Conservation (phyloP, 2,329 filamentous ascomycete genomes). For the Cladosporium sp. region DNA sequence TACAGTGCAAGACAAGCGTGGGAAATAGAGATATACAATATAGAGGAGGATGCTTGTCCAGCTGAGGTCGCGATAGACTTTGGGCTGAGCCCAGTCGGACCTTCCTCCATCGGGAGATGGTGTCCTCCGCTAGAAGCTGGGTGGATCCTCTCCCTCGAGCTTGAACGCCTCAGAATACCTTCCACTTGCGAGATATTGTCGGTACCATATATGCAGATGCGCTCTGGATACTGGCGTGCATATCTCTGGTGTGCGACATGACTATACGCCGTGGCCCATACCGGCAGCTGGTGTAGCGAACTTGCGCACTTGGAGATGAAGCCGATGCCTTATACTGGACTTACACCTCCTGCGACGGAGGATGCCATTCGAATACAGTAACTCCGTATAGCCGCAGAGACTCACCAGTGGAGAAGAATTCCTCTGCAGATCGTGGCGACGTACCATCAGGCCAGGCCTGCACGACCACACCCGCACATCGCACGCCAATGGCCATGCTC, state of each 20-base stretch:
- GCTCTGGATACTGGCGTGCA: not conserved
- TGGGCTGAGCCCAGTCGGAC: not conserved
- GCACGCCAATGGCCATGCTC: not conserved
- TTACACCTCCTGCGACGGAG: not conserved
- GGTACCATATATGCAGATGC: not conserved
- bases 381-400: not conserved
- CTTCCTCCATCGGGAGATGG: constrained; percentile 8
- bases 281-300: not conserved
- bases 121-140: not conserved
- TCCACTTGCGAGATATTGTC: not conserved
- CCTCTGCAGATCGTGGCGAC: not conserved
- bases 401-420: not conserved
- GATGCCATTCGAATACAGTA: not conserved
- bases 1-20: not conserved
- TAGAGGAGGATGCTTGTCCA: not conserved
- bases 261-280: not conserved
- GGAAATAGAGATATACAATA: not conserved
- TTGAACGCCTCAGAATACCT: not conserved
- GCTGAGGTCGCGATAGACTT: constrained; percentile 16
- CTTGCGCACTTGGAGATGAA: not conserved
- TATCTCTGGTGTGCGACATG: not conserved
- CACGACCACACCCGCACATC: not conserved
- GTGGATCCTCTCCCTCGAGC: constrained; percentile 8
- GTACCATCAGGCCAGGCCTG: not conserved
- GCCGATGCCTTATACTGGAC: not conserved